These are phyloP conservation scores for Claviceps sp. DNA, from an alignment of 2,329 filamentous ascomycete species.

Conservation along the genomic window DNA sequence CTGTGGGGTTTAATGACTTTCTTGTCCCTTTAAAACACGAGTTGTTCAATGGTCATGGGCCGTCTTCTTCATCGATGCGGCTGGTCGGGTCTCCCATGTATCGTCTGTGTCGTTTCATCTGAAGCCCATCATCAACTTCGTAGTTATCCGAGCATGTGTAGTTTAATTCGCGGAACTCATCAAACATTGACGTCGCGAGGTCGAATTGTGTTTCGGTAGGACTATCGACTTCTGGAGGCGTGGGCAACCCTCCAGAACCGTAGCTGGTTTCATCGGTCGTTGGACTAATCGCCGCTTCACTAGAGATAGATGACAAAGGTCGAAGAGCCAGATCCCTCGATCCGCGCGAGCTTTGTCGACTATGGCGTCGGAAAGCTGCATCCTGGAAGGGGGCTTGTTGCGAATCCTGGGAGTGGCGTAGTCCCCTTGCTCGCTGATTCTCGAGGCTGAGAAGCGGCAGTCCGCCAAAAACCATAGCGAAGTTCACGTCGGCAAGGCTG, in stretches of 20 bases:
- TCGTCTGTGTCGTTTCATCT: slow-evolving; percentile 22
- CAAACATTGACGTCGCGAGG: slow-evolving; percentile 12
- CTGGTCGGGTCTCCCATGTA: slow-evolving; percentile 20
- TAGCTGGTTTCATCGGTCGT: slow-evolving; percentile 22
- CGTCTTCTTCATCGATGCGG: slow-evolving; percentile 25
- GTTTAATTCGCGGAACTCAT: slow-evolving; percentile 15
- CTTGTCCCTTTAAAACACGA: neutral
- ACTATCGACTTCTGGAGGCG: slow-evolving; percentile 24
- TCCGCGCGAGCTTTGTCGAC: slow-evolving; percentile 4
- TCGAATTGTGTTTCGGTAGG: slow-evolving; percentile 16
- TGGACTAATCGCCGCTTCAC: slow-evolving; percentile 23
- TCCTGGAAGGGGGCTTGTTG: slow-evolving; percentile 1
- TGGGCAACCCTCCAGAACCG: slow-evolving; percentile 17
- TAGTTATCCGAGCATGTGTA: slow-evolving; percentile 18
- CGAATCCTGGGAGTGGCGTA: slow-evolving; percentile 6
- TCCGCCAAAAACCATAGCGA: slow-evolving; percentile 23
- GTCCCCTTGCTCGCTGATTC: slow-evolving; percentile 12
- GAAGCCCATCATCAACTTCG: slow-evolving; percentile 20
- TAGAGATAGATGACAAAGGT: slow-evolving; percentile 14
- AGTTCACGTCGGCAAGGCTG: slow-evolving; percentile 14
- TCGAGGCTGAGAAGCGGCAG: slow-evolving; percentile 20
- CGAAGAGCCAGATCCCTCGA: slow-evolving; percentile 5
- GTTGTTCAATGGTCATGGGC: neutral
- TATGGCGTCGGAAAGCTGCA: slow-evolving; percentile 1
- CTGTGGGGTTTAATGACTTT: neutral